Base-by-base conservation (phyloP, 2,329 filamentous ascomycete species). In the Sarocladium kiliense region DNA sequence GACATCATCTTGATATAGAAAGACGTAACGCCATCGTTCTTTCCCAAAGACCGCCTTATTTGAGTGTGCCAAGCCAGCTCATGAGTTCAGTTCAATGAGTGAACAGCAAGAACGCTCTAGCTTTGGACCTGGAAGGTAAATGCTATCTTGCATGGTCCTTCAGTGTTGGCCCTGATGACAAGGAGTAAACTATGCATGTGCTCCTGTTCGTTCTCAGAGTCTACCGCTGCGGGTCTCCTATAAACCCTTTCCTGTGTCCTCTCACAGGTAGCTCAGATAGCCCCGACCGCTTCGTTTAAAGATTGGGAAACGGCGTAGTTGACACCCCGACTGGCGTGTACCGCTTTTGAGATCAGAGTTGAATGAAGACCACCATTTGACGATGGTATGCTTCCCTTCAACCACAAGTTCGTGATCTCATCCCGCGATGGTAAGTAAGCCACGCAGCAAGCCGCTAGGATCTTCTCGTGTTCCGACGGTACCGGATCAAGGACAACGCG, bases 361-460 rank as follows among this genome's bases (percentile, higher is more conserved):
- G 64, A 64, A 45, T 74, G 67, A 11, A 67, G 59, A 16, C 59
- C 60, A 34, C 64, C 55, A 44, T 71, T 58, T 21, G 74, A 72
- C 3, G 74, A 69, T 2, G 78, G 73, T 9, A 82, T 58, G 57
- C 77, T 73, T 5, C 94, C 93, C 73, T 92, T 97, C 65, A 95
- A 82, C 94, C 94, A 99, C 18, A 97, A 71, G 66, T 96, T 92
- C 9, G 93, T 97, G 53, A 97, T 85, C 70, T 99, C 94, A 62
- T 97, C 93, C 59, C 92, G 80, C 21, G 79, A 81, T 53, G 91
- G 88, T 61, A 97, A 79, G 70, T 97, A 97, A 11, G 87, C 94
- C 36, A 99, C 87, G 59, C 94, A 91, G 71, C 91, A 96, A 49
- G 89, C 90, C 11, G 92, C 91, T 45, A 88, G 69, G 54, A 97